Percentiles rank a stretch among this genome's conserved stretches.
Conservation (phyloP, 2,329 filamentous ascomycete species). For the Botrytis aclada region DNA sequence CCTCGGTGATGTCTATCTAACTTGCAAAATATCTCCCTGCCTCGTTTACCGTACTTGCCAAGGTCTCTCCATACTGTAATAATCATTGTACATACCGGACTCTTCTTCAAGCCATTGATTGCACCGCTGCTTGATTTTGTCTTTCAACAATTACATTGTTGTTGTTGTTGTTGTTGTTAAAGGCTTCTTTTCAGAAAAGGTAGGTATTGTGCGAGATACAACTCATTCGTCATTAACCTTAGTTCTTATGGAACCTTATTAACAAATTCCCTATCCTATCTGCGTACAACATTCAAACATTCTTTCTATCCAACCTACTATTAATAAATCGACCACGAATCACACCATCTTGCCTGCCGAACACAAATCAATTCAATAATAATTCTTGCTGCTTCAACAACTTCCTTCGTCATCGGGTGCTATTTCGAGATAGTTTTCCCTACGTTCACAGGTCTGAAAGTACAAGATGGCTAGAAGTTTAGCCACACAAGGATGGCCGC, state of each 20-base stretch:
- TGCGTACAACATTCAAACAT: slow-evolving; percentile 1
- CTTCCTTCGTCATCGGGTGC: neutral
- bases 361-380: neutral
- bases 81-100: neutral
- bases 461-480: slow-evolving; percentile 17
- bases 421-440: neutral
- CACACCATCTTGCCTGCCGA: neutral
- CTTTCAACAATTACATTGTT: neutral
- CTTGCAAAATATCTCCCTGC: neutral
- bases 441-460: neutral
- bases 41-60: neutral
- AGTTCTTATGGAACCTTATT: neutral
- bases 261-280: neutral
- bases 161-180: neutral
- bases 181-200: neutral
- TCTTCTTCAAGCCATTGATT: neutral
- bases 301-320: neutral
- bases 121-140: too few species aligned
- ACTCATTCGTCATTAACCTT: neutral
- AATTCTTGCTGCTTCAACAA: neutral
- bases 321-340: neutral
- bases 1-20: neutral
- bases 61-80: neutral
- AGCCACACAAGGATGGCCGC: slow-evolving; percentile 42
- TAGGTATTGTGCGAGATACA: neutral